Percentiles rank a stretch among this genome's conserved stretches.
phyloP scores from a whole-genome alignment of 1,284 basidiomycete genomes.

The Singerocomus inundabilis region DNA sequence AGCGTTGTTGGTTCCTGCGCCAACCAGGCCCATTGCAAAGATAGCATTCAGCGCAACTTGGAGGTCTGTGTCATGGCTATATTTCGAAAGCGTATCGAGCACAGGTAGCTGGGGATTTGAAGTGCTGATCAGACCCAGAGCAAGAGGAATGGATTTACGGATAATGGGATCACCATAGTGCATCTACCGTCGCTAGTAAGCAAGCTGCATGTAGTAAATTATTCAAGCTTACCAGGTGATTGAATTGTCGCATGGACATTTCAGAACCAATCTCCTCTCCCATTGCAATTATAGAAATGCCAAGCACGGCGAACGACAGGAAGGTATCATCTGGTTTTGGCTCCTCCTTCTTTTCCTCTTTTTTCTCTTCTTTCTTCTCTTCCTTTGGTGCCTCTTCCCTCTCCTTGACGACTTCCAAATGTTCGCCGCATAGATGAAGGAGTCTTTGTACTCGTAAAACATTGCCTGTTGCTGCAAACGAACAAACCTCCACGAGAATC shows the following conservation, averaged over 20 bases:
- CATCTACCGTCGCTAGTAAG: constrained; percentile 62
- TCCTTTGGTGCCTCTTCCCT: constrained; percentile 51
- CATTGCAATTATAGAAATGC: constrained; percentile 95
- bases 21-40: constrained; percentile 98
- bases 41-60: constrained; percentile 96
- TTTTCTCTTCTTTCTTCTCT: constrained; percentile 56
- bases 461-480: constrained; percentile 95
- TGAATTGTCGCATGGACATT: constrained; percentile 94
- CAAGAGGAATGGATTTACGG: constrained; percentile 92
- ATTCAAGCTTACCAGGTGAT: constrained; percentile 71
- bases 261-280: constrained; percentile 98
- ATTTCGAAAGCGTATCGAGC: constrained; percentile 98
- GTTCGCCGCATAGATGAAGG: constrained; percentile 93
- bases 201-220: background rate
- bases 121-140: constrained; percentile 90
- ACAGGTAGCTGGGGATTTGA: constrained; percentile 97
- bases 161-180: constrained; percentile 96
- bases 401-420: constrained; percentile 66
- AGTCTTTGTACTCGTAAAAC: constrained; percentile 93
- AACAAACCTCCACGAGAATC: constrained; percentile 92
- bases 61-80: constrained; percentile 98
- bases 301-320: constrained; percentile 93
- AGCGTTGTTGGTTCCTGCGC: constrained; percentile 98
- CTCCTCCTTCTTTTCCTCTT: constrained; percentile 53
- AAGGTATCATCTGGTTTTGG: constrained; percentile 72